Evolutionary conservation across 1,284 basidiomycete species (phyloP), one percentile per base, ranked within the genome.

Genomic region (Porogramme epimiltina): DNA sequence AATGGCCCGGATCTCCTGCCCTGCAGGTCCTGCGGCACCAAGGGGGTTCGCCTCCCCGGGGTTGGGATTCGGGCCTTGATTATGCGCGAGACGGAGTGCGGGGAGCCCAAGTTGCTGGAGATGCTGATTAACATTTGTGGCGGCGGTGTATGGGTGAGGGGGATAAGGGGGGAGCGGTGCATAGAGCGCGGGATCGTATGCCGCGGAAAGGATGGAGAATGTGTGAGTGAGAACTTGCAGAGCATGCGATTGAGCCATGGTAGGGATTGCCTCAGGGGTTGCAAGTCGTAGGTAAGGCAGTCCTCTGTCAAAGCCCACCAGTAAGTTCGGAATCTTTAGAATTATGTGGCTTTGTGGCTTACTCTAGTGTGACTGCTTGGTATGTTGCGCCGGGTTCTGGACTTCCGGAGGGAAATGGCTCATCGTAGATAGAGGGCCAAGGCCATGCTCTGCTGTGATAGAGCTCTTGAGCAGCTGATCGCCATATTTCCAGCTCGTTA

Each of bases 201-300:
- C 60, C 38, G 67, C 58, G 43, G 71, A 71, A 18, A 82, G 68
- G 34, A 84, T 66, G 8, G 82, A 74, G 63, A 90, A 89, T 15
- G 90, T 91, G 64, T 80, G 77, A 9, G 82, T 79, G n/a, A 92
- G 76, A 16, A 90, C 77, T 51, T 80, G 76, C 45, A 91, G 70
- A 2, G 89, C 87, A 61, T 89, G 87, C 9, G 71, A 55, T 64
- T 92, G 89, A 26, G 77, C 63, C 15, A 78, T 68, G 16, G 83
- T 85, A 2, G 89, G 87, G 45, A 66, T 70, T 16, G 69, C 78
- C 37, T 70, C 67, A 19, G 80, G 73, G 25, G 77, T 77, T 13
- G 64, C 58, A 23, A 89, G 76, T 31, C 74, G 74, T 16, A 91
- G 75, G 64, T 82, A 91, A 1, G 76, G 68, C 44, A 80, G 73